Evolutionary conservation across 139 green algal species (phyloP), one percentile per base, ranked within the genome.

Genomic region (Diplosphaera chodatii): DNA sequence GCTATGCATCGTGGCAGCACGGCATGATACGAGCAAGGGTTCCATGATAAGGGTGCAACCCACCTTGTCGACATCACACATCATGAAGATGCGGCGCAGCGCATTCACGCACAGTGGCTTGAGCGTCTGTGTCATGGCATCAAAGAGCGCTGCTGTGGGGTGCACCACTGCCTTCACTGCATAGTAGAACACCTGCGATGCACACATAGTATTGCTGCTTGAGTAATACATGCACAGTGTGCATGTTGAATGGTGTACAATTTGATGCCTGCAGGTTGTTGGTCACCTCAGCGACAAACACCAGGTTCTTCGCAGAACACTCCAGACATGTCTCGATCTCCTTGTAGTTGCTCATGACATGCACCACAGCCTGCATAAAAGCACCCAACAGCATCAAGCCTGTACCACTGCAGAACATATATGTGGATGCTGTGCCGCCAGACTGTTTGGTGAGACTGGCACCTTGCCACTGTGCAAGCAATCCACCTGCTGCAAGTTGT

Each of bases 321-420:
- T 95, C 90, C 63, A 97, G 86, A 78, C 89, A 96, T 23, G 87
- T 88, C 75, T 97, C 92, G 8, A 97, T 84, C 59, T 94, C 77
- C 22, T 71, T 78, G 64, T 83, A 83, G 25, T 88, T 73, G 25
- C 83, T 74, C 34, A 96, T 86, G 8, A 93, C 78, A 1, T 77
- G 78, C 67, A 79, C 69, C 8, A 90, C 80, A 21, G 74, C 72
- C 80, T 85, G 74, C 73, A 77, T 4, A n/a, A 21, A 10, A 25
- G 16, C n/a, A n/a, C n/a, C n/a, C n/a, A n/a, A n/a, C n/a, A n/a
- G n/a, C n/a, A n/a, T n/a, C n/a, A n/a, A n/a, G n/a, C n/a, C n/a
- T n/a, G n/a, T n/a, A n/a, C n/a, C n/a, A n/a, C n/a, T n/a, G n/a
- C n/a, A n/a, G n/a, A n/a, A n/a, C n/a, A n/a, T n/a, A n/a, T n/a